A percentile compares a stretch with the other conserved stretches of the same genome.
Conservation (phyloP, 2,329 filamentous ascomycete genomes). For the Pseudofabraea citricarpa region DNA sequence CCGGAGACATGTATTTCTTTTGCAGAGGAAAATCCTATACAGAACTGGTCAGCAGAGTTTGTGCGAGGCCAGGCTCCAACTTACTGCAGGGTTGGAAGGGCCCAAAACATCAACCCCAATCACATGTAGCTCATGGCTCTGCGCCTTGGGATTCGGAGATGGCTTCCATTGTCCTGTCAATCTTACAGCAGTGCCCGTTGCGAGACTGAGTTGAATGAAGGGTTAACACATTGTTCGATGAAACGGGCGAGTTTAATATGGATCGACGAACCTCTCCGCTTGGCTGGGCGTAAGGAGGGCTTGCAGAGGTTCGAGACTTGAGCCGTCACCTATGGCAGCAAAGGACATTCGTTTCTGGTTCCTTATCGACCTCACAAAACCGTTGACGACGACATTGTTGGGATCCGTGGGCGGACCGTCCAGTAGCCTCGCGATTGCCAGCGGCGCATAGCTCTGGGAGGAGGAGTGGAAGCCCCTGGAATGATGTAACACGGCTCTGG, state of each 20-base stretch:
- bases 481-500: neutral
- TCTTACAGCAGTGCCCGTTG: conserved; percentile 75
- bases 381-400: conserved; percentile 58
- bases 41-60: too few species aligned
- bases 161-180: conserved; percentile 73
- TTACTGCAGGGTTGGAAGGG: conserved; percentile 71
- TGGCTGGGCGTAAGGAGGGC: conserved; percentile 23
- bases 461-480: conserved; percentile 7
- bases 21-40: conserved; percentile 91
- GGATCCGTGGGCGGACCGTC: conserved; percentile 41
- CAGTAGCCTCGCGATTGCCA: conserved; percentile 50
- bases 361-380: conserved; percentile 78
- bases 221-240: too few species aligned
- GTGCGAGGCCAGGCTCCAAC: too few species aligned
- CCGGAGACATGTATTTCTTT: conserved; percentile 89
- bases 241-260: conserved; percentile 2
- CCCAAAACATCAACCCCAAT: conserved; percentile 66
- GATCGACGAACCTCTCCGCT: conserved; percentile 19
- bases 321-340: conserved; percentile 82
- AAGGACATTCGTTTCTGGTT: conserved; percentile 84
- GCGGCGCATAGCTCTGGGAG: conserved; percentile 15
- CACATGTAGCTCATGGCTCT: conserved; percentile 78
- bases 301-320: conserved; percentile 73
- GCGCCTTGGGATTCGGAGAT: conserved; percentile 59
- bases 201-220: conserved; percentile 61